Evolutionary conservation across 2,329 filamentous ascomycete species (phyloP).

Genomic region (Aspergillus tamarii): DNA sequence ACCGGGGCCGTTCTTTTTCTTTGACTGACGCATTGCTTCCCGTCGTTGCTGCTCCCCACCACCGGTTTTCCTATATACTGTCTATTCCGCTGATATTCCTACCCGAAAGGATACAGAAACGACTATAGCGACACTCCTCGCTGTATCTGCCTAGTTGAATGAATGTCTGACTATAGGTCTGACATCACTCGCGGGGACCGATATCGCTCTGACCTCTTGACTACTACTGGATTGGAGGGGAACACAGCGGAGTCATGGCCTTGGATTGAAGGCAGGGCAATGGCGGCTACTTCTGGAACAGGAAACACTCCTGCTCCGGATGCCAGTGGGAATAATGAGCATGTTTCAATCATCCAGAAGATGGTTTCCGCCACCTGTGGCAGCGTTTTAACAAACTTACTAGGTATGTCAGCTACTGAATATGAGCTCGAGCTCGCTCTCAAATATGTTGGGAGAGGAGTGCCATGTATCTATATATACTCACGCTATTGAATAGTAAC

Average conservation of each 20-base stretch:
- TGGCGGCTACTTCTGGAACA: conserved; percentile 36
- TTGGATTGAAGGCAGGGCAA: conserved; percentile 36
- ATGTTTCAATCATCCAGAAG: conserved; percentile 83
- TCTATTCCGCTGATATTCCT: background rate
- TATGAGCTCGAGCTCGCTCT: background rate
- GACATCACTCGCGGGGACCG: conserved; percentile 28
- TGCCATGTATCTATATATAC: background rate
- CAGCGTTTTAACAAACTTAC: conserved; percentile 83
- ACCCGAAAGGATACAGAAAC: background rate
- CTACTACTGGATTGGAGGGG: conserved; percentile 14
- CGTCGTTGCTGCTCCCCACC: conserved; percentile 6
- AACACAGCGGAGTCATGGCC: conserved; percentile 32
- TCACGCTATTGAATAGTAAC: conserved; percentile 64
- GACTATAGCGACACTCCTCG: background rate
- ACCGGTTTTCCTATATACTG: conserved; percentile 9
- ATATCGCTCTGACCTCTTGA: conserved; percentile 24
- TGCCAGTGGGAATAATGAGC: conserved; percentile 24
- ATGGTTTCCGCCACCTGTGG: conserved; percentile 94
- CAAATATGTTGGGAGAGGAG: background rate
- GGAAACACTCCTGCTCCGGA: conserved; percentile 22
- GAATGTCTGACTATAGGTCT: conserved; percentile 31
- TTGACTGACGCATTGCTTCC: conserved; percentile 21
- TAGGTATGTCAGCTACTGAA: conserved; percentile 63
- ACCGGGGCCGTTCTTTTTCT: conserved; percentile 24
- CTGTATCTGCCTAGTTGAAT: conserved; percentile 14